Percentiles rank a stretch among this genome's conserved stretches.
phyloP scores from a whole-genome alignment of 176 grass and related monocot species.

The Olyra latifolia region DNA sequence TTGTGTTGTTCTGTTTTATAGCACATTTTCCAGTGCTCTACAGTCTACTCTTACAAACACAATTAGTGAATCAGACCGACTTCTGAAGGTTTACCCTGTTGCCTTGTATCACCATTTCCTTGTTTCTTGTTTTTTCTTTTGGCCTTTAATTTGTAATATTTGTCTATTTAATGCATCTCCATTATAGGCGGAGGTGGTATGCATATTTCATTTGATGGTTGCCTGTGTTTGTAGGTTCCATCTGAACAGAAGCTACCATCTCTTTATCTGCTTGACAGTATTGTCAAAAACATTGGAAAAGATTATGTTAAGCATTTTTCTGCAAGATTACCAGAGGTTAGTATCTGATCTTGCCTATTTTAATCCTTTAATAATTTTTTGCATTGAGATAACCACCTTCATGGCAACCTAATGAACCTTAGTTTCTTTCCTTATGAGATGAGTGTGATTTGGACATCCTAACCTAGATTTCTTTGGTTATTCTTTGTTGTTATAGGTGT shows the following conservation, averaged over 20 bases:
- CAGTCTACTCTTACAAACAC: not conserved
- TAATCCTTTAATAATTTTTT: not conserved
- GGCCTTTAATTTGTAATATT: not conserved
- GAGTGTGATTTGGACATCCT: constrained; percentile 15
- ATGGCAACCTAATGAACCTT: not conserved
- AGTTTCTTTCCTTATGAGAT: constrained; percentile 13
- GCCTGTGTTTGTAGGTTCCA: constrained; percentile 68
- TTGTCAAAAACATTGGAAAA: constrained; percentile 99
- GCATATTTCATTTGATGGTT: constrained; percentile 34
- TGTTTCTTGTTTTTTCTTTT: not conserved
- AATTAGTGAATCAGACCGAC: constrained; percentile 8
- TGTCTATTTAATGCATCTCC: constrained; percentile 25
- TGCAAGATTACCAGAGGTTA: constrained; percentile 78
- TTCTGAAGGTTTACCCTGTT: not conserved
- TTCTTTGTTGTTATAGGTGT: constrained; percentile 59
- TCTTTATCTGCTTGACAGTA: constrained; percentile 95
- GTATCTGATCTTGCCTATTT: constrained; percentile 6
- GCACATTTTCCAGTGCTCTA: constrained; percentile 7
- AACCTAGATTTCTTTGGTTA: constrained; percentile 14
- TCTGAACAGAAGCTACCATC: constrained; percentile 93
- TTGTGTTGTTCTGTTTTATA: constrained; percentile 10
- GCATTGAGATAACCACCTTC: not conserved
- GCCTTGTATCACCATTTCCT: not conserved
- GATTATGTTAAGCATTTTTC: constrained; percentile 96
- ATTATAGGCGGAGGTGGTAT: not conserved